Base-by-base conservation (phyloP, 441 rosid genomes). In the Pelargonium myrrhifolium region DNA sequence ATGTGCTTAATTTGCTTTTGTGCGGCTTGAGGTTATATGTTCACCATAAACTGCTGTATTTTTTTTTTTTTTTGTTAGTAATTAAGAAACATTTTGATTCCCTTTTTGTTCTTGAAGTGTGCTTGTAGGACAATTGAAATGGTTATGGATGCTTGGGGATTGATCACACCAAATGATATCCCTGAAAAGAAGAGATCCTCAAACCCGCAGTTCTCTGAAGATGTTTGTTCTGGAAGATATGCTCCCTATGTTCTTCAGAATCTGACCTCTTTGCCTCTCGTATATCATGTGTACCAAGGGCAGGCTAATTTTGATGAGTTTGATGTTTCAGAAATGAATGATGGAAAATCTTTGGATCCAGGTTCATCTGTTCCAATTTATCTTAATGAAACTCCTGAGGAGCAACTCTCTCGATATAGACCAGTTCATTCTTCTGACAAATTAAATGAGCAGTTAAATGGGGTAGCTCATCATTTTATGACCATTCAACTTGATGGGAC, bases 191-290 rank as follows among this genome's bases (percentile, higher is more conserved):
- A 77, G 67, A 79, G 71, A 70, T 77, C 71, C 76, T 64, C 76
- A 60, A 66, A 77, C 47, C 68, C 68, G 62, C 80, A 76, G 74
- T 66, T 77, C 67, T 73, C 75, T 55, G 84, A 78, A 68, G 75
- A 79, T 76, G 66, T 78, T 62, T 68, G 67, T 73, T 81, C 79
- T 72, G 90, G 89, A 76, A 78, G 82, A 81, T 84, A 88, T 74
- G 89, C 97, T 51, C 97, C 97, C 26, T 93, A 93, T 76, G 68
- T 89, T 69, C 86, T 91, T 78, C 93, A 91, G 75, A 93, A 93
- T 73, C 84, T 88, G 74, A 93, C 97, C 75, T 88, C 96, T 51
- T 80, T 88, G 80, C 92, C 96, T 72, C 75, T 94, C 63, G 77
- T 66, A 56, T 94, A 81, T 83, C 80, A 79, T 81, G 90, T 88